Evolutionary conservation across 768 basidiomycete species (phyloP), one percentile per base, ranked within the genome.

Genomic region (Pulveroboletus sp.): DNA sequence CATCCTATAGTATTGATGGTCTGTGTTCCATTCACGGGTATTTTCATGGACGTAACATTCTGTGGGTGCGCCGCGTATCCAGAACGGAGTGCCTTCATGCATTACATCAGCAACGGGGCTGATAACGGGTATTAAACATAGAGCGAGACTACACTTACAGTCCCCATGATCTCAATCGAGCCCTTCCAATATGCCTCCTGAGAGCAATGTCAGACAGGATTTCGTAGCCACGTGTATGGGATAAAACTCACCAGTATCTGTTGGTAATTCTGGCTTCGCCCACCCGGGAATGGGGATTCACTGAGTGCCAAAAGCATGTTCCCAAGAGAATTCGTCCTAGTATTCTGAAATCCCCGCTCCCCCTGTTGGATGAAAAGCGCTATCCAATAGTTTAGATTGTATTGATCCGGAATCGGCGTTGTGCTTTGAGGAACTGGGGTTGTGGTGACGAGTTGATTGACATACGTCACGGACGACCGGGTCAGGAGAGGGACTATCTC

Each of bases 401-500:
- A 42, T 35, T 49, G 47, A 9, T 43, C 11, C 31, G 41, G 24
- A 33, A 52, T 39, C 15, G 26, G 2, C 3, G n/a, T 52, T 15
- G 42, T 18, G 3, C 21, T 43, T 14, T 21, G 42, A 18, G 24
- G 9, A 2, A 21, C 21, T 21, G 21, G 21, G 10, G 8, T 15
- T 2, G 24, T 2, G 21, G 28, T 15, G 14, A 24, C 42, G 3
- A 31, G 17, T 12, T 18, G 17, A 31, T 31, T 21, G 8, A 41
- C 42, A 8, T 52, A 52, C 15, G 11, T 15, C 37, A 49, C 51
- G 17, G 51, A 49, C 17, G 47, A 43, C 43, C 5, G 11, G 14
- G 41, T 52, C 10, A 44, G 12, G 14, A 52, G 28, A 27, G 26
- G 51, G 8, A 10, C 30, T n/a, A 52, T 52, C 30, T 49, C 42